Percentiles rank a stretch among this genome's conserved stretches.
phyloP scores from a whole-genome alignment of 2,329 filamentous ascomycete species.

The Emericellopsis atlantica region DNA sequence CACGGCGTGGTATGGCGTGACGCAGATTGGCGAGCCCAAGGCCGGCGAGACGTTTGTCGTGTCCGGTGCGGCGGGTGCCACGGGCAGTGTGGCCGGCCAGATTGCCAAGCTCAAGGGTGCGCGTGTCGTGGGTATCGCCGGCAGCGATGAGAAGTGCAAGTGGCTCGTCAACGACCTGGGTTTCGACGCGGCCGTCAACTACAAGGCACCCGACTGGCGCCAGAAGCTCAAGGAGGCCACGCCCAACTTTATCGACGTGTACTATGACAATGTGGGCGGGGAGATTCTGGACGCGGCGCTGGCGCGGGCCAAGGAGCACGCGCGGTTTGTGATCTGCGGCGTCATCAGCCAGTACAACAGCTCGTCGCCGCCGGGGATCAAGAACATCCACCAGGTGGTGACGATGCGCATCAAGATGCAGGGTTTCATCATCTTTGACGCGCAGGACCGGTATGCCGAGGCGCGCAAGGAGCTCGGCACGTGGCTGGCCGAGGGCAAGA shows the following conservation, averaged over 20 bases:
- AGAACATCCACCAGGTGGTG: conserved; percentile 38
- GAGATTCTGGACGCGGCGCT: conserved; percentile 58
- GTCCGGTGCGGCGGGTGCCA: conserved; percentile 66
- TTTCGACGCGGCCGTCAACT: conserved; percentile 56
- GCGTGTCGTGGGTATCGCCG: conserved; percentile 51
- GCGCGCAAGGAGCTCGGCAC: conserved; percentile 48
- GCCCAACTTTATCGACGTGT: conserved; percentile 50
- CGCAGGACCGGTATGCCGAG: conserved; percentile 37
- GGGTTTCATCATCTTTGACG: conserved; percentile 67
- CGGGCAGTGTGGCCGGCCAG: conserved; percentile 64
- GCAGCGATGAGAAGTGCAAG: conserved; percentile 52
- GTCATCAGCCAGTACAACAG: conserved; percentile 59
- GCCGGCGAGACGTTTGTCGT: conserved; percentile 65
- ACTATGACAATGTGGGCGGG: conserved; percentile 64
- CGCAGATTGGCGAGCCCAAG: conserved; percentile 54
- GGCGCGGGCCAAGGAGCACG: conserved; percentile 43
- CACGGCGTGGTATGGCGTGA: conserved; percentile 66
- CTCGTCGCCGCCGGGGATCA: conserved; percentile 39
- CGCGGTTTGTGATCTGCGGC: conserved; percentile 62
- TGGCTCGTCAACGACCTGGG: conserved; percentile 54
- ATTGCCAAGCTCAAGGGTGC: conserved; percentile 62
- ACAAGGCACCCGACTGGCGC: conserved; percentile 51
- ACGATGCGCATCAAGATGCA: conserved; percentile 48
- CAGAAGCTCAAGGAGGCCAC: conserved; percentile 48
- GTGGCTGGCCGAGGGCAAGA: conserved; percentile 61